Evolutionary conservation across 345 rosid genomes (phyloP).

Genomic region (Gossypium stocksii): DNA sequence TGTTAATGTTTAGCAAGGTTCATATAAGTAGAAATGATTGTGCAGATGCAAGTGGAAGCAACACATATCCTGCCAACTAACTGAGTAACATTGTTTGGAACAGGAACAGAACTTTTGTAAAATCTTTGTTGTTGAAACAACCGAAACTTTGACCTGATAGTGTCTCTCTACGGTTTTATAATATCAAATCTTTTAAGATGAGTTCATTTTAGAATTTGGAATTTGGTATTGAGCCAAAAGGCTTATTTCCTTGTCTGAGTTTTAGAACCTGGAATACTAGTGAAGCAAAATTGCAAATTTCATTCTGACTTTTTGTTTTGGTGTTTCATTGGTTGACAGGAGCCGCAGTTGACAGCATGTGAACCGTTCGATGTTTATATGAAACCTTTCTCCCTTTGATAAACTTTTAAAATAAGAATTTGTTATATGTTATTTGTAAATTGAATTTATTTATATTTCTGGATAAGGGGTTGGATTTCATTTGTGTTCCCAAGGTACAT

Average conservation of each 20-base stretch:
- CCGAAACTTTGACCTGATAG: not conserved
- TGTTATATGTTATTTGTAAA: not conserved
- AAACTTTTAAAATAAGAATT: not conserved
- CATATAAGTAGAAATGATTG: not conserved
- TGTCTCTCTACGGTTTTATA: not conserved
- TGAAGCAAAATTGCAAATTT: not conserved
- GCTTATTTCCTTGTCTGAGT: not conserved
- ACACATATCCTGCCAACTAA: not conserved
- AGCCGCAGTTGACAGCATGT: constrained; percentile 73
- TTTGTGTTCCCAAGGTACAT: not conserved
- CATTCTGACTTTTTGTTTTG: not conserved
- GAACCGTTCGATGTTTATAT: constrained; percentile 69
- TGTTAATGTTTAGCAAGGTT: not conserved
- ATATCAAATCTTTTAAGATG: not conserved
- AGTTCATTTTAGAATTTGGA: not conserved
- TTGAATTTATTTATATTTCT: constrained; percentile 1
- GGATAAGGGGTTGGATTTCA: not conserved
- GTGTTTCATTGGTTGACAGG: constrained; percentile 44
- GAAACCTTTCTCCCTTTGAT: constrained; percentile 62
- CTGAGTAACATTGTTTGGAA: not conserved
- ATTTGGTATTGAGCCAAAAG: not conserved
- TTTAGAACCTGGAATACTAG: constrained; percentile 38
- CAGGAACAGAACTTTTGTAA: not conserved
- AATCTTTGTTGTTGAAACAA: not conserved
- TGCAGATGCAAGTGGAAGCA: constrained; percentile 1